Evolutionary conservation across 441 rosid species (phyloP), one percentile per base, ranked within the genome.

Genomic region (Sinapis alba): DNA sequence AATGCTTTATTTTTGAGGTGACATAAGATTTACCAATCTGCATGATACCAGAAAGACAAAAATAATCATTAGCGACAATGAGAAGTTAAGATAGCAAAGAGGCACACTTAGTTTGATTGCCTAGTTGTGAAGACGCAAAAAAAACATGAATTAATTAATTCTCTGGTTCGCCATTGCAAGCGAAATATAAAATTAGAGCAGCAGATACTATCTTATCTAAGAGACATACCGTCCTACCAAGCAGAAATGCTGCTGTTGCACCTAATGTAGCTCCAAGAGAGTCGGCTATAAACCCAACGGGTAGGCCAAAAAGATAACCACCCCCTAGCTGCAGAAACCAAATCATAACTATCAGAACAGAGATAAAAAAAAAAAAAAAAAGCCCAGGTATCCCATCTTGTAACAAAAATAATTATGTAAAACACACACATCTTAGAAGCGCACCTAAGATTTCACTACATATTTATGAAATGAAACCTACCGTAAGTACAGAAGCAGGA

Each of bases 401-500:
- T 12, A 30, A 1, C 7, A 3, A 18, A 24, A 43, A 72, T 13
- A 51, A 15, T 3, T 43, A 27, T 11, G 59, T 2, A 41, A 11
- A 73, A 20, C n/a, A n/a, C n/a, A n/a, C n/a, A 69, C 32, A 74
- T 26, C 50, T 19, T 18, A 58, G 45, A 65, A 30, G 30, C 54
- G 13, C 64, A 71, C 15, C 45, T 69, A 24, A 36, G 4, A 50
- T 2, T 3, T 32, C 68, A 30, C 30, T 68, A 68, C 56, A 43
- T 7, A 18, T 50, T 65, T 34, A 74, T 57, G 45, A 70, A 70
- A 2, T n/a, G 10, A 75, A 50, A 66, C 89, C 84, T 86, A 96
- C 99, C 18, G 99, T 96, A 65, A 96, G 97, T 36, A 93, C 91
- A 45, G 99, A 93, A 53, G 98, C 98, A 38, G 99, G 99, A 84